Conservation (phyloP, 148 eudicot genomes). For the Dysphania ambrosioides region DNA sequence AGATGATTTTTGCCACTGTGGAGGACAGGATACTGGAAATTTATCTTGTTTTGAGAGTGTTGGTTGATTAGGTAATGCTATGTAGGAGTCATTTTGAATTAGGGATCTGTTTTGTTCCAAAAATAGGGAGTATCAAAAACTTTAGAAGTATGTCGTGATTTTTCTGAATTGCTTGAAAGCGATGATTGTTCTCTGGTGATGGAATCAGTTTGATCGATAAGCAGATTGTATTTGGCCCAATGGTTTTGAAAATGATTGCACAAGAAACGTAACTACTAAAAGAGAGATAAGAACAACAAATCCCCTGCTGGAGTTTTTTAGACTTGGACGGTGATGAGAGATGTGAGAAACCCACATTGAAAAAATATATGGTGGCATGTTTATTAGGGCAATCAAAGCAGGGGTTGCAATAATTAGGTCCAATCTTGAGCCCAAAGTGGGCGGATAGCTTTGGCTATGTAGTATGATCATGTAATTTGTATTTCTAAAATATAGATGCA, state of each 20-base stretch:
- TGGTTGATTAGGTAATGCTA: neutral
- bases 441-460: neutral
- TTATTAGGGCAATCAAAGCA: neutral
- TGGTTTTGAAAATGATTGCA: neutral
- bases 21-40: neutral
- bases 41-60: too few relatives aligned
- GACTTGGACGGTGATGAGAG: neutral
- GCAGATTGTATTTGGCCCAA: neutral
- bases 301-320: neutral
- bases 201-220: neutral
- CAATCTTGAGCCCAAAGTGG: neutral
- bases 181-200: neutral
- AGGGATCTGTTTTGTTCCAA: neutral
- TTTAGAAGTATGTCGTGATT: neutral
- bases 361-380: neutral
- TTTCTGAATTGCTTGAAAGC: neutral
- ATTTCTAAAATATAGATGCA: too few relatives aligned
- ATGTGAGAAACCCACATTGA: neutral
- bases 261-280: neutral
- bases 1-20: neutral
- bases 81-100: neutral
- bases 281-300: neutral
- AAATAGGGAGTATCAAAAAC: neutral
- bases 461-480: too few relatives aligned
- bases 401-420: neutral